Evolutionary conservation across 106 monocot species (phyloP), one percentile per base, ranked within the genome.

Genomic region (Allium cepa): DNA sequence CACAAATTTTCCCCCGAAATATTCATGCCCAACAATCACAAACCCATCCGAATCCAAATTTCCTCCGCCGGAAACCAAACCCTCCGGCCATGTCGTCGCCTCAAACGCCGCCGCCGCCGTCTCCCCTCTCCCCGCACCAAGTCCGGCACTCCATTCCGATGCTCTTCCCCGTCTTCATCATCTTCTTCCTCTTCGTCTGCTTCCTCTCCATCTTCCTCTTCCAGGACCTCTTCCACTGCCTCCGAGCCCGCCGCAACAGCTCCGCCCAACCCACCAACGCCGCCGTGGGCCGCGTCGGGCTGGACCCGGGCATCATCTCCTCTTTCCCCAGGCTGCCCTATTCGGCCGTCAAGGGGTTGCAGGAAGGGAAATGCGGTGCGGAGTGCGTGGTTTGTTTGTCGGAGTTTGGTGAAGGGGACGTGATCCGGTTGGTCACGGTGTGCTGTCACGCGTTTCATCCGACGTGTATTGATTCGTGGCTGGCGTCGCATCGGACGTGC

Each of bases 361-460:
- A 60, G 26, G 65, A 70, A 53, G 73, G 78, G 13, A 67, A 69
- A 36, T 73, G 72, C 50, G 70, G 52, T 0, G 52, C 26, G 11
- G 84, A 84, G 67, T 84, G 84, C 59, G 67, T 80, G 15, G 77
- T 84, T 8, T 84, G 84, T 71, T 57, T 84, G 22, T 28, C 74
- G 8, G 84, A 84, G 67, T 80, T 84, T 71, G 26, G 47, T 47
- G 71, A n/a, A 57, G 73, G 68, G 7, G 80, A 80, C 36, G 66
- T 65, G 48, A 16, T 84, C 66, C 69, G 80, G 46, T 53, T 84
- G 73, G 70, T 84, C 14, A 69, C 80, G 16, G 79, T 80, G 49
- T 84, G 84, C 70, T 73, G 53, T 62, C 80, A 84, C 51, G 84
- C 63, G 15, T 84, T 84, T 71, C 84, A 84, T 58, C 69, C 67